phyloP scores from a whole-genome alignment of 371 early-diverging fungal genomes.

The Parasitella parasitica region DNA sequence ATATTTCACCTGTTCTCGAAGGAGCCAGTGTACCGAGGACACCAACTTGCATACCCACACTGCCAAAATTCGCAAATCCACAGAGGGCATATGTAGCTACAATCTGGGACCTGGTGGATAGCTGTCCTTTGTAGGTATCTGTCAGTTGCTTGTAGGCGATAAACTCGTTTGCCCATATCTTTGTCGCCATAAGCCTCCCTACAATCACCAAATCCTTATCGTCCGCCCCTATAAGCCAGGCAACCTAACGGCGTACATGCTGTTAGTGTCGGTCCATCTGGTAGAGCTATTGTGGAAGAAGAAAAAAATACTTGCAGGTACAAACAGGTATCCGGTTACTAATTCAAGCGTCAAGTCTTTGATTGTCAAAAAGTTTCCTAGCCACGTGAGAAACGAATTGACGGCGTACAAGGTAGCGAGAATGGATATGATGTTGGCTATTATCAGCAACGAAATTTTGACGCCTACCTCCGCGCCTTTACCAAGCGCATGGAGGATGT shows the following conservation, averaged over 20 bases:
- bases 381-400: constrained; percentile 74
- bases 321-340: constrained; percentile 77
- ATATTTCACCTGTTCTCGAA: constrained; percentile 65
- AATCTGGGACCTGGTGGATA: constrained; percentile 43
- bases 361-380: constrained; percentile 74
- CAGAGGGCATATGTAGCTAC: constrained; percentile 75
- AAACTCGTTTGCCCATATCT: constrained; percentile 85
- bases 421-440: constrained; percentile 70
- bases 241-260: constrained; percentile 31
- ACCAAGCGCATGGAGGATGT: constrained; percentile 82
- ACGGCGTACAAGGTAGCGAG: constrained; percentile 56
- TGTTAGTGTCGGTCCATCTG: not conserved
- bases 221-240: constrained; percentile 80
- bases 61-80: constrained; percentile 85
- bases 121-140: constrained; percentile 4
- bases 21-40: constrained; percentile 77
- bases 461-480: constrained; percentile 88
- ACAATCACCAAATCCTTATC: constrained; percentile 51
- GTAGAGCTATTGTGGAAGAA: no score
- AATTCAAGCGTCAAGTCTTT: constrained; percentile 63
- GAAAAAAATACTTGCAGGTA: constrained; percentile 54
- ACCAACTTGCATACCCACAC: constrained; percentile 81
- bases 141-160: constrained; percentile 68
- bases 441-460: constrained; percentile 72
- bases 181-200: constrained; percentile 77